Evolutionary conservation across 139 green algal species (phyloP).

Genomic region (Auxenochlorella protothecoides): DNA sequence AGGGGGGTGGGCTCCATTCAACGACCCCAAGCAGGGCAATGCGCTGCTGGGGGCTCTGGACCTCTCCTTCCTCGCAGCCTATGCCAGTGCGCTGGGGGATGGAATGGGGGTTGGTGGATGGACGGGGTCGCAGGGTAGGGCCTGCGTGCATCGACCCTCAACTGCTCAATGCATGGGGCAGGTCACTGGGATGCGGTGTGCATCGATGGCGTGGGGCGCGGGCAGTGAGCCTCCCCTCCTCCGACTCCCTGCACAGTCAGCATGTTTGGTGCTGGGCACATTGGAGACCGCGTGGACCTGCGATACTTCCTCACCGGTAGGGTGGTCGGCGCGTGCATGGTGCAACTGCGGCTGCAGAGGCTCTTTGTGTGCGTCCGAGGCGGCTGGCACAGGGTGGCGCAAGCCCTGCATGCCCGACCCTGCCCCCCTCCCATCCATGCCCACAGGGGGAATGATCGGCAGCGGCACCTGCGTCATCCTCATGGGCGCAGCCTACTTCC

Average conservation of each 20-base stretch:
- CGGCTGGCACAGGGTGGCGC: not conserved
- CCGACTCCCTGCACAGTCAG: conserved; percentile 28
- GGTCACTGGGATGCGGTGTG: no score
- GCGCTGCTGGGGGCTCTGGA: conserved; percentile 74
- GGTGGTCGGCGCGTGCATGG: not conserved
- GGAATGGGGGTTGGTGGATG: not conserved
- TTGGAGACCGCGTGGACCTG: conserved; percentile 81
- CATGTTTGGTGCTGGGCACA: conserved; percentile 87
- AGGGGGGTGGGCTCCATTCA: conserved; percentile 85
- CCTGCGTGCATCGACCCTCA: not conserved
- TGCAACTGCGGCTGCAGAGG: not conserved
- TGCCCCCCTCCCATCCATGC: not conserved
- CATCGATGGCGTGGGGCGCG: no score
- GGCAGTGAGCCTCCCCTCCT: no score
- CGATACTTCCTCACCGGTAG: conserved; percentile 72
- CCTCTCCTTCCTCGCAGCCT: conserved; percentile 81
- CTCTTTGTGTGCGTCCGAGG: not conserved
- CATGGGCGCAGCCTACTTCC: conserved; percentile 80
- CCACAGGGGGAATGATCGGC: conserved; percentile 65
- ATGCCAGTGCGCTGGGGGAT: conserved; percentile 37
- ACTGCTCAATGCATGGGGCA: no score
- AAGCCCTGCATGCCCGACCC: not conserved
- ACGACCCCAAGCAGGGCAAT: conserved; percentile 65
- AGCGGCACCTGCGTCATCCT: conserved; percentile 59
- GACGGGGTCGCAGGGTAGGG: not conserved